phyloP scores from a whole-genome alignment of 176 grass and related monocot species.

The Alloteropsis semialata region DNA sequence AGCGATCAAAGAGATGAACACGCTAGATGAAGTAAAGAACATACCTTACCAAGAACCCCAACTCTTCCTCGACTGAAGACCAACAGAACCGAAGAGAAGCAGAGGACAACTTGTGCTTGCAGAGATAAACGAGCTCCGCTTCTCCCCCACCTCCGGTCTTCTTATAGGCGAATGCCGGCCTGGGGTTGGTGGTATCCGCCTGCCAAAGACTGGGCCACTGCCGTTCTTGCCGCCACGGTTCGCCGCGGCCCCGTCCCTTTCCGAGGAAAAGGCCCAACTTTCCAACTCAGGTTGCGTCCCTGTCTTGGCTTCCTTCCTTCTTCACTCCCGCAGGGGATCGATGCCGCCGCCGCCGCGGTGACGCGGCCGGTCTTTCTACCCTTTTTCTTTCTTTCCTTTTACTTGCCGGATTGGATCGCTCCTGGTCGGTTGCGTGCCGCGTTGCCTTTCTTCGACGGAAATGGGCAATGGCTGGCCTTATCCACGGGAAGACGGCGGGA shows the following conservation, averaged over 20 bases:
- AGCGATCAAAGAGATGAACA: neutral
- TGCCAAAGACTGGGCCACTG: slow-evolving; percentile 9
- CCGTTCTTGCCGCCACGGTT: slow-evolving; percentile 19
- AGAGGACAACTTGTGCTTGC: neutral
- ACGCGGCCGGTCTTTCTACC: slow-evolving; percentile 11
- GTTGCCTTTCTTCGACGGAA: neutral
- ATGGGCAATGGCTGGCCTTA: neutral
- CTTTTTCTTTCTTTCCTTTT: neutral
- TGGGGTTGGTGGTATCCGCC: neutral
- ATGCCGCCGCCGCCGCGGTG: neutral
- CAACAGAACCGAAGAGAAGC: neutral
- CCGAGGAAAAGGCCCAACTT: slow-evolving; percentile 19
- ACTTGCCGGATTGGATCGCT: slow-evolving; percentile 31
- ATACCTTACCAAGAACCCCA: slow-evolving; percentile 30
- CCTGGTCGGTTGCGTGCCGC: slow-evolving; percentile 21
- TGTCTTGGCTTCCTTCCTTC: slow-evolving; percentile 7
- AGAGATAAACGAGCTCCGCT: neutral
- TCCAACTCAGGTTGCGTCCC: slow-evolving; percentile 28
- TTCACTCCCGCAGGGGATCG: neutral
- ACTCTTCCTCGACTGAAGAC: no score
- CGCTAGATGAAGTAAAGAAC: neutral
- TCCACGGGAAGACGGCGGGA: slow-evolving; percentile 10
- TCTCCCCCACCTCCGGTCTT: neutral
- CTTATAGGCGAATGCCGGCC: slow-evolving; percentile 34
- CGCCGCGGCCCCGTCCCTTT: slow-evolving; percentile 44